Conservation (phyloP, 1,284 basidiomycete species). For the Pisolithus thermaeus region DNA sequence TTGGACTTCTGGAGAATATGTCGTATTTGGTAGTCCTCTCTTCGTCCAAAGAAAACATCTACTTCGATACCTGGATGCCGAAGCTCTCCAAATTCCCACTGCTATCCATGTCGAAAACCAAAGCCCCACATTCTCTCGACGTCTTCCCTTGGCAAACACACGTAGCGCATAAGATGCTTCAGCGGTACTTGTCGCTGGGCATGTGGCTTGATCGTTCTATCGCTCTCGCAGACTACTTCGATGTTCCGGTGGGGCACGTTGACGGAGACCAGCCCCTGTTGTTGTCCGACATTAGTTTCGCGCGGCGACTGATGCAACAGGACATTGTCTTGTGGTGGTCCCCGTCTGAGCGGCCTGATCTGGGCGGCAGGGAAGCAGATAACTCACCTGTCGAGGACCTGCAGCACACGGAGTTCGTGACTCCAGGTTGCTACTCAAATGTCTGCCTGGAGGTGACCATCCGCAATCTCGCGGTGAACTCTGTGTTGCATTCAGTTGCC, state of each 20-base stretch:
- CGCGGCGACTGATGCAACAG: conserved; percentile 78
- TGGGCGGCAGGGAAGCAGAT: conserved; percentile 93
- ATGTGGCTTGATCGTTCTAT: conserved; percentile 80
- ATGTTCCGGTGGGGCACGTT: conserved; percentile 89
- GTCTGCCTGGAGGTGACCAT: conserved; percentile 90
- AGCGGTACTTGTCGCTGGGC: conserved; percentile 77
- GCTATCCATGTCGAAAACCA: conserved; percentile 78
- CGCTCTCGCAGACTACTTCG: conserved; percentile 85
- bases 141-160: conserved; percentile 75
- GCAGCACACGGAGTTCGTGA: conserved; percentile 81
- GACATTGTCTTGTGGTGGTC: conserved; percentile 99
- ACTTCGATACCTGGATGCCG: conserved; percentile 75
- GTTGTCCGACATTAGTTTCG: conserved; percentile 88
- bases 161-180: conserved; percentile 75
- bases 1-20: conserved; percentile 68
- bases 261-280: conserved; percentile 86
- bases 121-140: conserved; percentile 67
- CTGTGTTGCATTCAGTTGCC: conserved; percentile 89
- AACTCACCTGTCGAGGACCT: conserved; percentile 72
- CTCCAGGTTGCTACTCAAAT: conserved; percentile 86
- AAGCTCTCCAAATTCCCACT: conserved; percentile 85
- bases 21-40: conserved; percentile 78
- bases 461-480: conserved; percentile 90
- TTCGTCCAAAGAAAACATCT: conserved; percentile 78
- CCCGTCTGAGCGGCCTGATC: conserved; percentile 80